Base-by-base conservation (phyloP, 805 yeast species). In the Zygotorulaspora sp. region DNA sequence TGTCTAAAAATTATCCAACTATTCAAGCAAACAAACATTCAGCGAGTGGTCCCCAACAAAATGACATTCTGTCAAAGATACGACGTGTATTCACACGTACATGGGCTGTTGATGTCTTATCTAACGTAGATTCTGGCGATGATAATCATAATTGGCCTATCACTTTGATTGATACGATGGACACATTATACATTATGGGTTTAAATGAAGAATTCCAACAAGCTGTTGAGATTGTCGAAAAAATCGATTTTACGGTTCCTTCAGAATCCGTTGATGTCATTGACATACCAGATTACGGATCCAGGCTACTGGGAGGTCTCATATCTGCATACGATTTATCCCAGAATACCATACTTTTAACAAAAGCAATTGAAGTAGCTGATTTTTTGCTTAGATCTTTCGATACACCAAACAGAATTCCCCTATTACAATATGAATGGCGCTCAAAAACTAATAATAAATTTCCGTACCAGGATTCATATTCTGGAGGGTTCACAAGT, bases 371-470 rank as follows among this genome's bases (percentile, higher is more conserved):
- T 17, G 69, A 71, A 18, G 50, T 76, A 11, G 80, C 71, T 1
- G 71, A 72, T 33, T 61, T 75, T 36, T 53, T 75, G 22, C 48
- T 77, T 48, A 72, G 74, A 15, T 70, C 80, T 0, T 77, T 75
- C 48, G 82, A 77, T 45, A 75, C 82, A 0, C 80, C 80, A 11
- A 75, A 75, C 45, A 61, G 72, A 30, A 62, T 77, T 61, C 83
- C 83, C 3, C 40, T 71, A 7, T 47, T 72, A 14, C 65, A 61
- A 37, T 75, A 63, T 46, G 57, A 63, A 10, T 73, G 78, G 71
- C 54, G 58, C 18, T 58, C 65, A 3, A 51, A 52, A 13, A 50
- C 57, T 5, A 52, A 52, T 8, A 67, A 66, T 37, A 57, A 67
- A 44, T 62, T 65, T 38, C 66, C 75, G 0, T 57, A 68, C 11